These are phyloP conservation scores for Iris pallida DNA, from an alignment of 116 monocot genomes.

Conservation along the genomic window DNA sequence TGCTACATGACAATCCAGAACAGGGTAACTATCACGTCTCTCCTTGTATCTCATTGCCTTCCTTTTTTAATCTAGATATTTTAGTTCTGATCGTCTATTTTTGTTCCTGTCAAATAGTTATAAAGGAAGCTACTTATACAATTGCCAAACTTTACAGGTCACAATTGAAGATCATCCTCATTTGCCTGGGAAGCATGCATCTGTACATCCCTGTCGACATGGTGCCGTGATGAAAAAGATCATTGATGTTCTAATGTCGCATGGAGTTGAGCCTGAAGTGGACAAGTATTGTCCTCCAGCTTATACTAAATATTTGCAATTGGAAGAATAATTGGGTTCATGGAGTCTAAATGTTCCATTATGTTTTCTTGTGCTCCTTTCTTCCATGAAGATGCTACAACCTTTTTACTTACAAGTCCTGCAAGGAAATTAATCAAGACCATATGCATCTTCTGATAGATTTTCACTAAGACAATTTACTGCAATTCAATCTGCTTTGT, in stretches of 20 bases:
- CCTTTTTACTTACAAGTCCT: neutral
- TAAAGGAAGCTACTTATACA: neutral
- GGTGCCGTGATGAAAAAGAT: conserved; percentile 98
- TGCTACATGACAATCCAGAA: too few relatives aligned
- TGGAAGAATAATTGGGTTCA: neutral
- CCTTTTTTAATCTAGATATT: neutral
- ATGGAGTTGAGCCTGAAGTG: conserved; percentile 87
- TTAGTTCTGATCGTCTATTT: too few relatives aligned
- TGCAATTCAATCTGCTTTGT: neutral
- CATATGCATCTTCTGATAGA: neutral
- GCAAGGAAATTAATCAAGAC: too few relatives aligned
- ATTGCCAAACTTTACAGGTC: conserved; percentile 38
- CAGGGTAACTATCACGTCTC: too few relatives aligned
- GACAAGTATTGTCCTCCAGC: conserved; percentile 55
- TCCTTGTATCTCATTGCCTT: neutral
- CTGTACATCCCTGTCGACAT: conserved; percentile 84
- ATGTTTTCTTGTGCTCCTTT: neutral
- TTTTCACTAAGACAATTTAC: neutral
- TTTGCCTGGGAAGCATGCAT: conserved; percentile 86
- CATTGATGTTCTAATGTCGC: conserved; percentile 79
- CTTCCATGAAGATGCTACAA: neutral
- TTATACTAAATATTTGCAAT: conserved; percentile 1
- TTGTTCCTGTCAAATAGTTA: too few relatives aligned
- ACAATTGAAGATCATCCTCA: conserved; percentile 99
- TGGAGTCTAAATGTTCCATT: neutral